Evolutionary conservation across 345 rosid species (phyloP), one percentile per base, ranked within the genome.

Genomic region (Dimocarpus longan): DNA sequence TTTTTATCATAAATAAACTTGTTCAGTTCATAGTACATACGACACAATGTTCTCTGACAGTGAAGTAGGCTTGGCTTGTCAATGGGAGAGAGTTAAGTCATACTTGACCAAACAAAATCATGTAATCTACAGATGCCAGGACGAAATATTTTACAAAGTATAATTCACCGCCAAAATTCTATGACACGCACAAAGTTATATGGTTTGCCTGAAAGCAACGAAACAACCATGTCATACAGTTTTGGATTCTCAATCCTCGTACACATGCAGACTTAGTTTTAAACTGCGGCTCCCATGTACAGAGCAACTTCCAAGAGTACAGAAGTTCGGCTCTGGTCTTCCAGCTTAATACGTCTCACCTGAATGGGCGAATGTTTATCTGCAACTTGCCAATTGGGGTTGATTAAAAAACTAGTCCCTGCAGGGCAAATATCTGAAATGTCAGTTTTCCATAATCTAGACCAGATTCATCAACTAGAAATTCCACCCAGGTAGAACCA

Each of bases 321-420:
- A 22, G 1, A n/a, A 54, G 18, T 60, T 74, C n/a, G 68, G 46
- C 46, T 78, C 37, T n/a, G 32, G 68, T 72, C 56, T 8, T 57
- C 65, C 52, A 2, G 64, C 77, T 22, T 12, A 26, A 16, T 32
- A 32, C 16, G 69, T 74, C 68, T 40, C 32, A 32, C 37, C 37
- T 1, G 37, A 32, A 16, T 13, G 5, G 64, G 71, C 37, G 39
- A 76, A 62, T 0, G 28, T 3, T 32, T 10, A 62, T 42, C 42
- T 22, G 28, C 73, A 28, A 42, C 62, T 62, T 5, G 19, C 22
- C 1, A 22, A 7, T 37, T 22, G 24, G 65, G 26, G 60, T 64
- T 65, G 40, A 19, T 26, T 3, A 68, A 54, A 39, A 65, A 66
- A 59, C 74, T 81, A 84, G 79, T 84, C 87, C 87, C 87, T 84